phyloP scores from a whole-genome alignment of 2,329 filamentous ascomycete species.

The Penicillium italicum region DNA sequence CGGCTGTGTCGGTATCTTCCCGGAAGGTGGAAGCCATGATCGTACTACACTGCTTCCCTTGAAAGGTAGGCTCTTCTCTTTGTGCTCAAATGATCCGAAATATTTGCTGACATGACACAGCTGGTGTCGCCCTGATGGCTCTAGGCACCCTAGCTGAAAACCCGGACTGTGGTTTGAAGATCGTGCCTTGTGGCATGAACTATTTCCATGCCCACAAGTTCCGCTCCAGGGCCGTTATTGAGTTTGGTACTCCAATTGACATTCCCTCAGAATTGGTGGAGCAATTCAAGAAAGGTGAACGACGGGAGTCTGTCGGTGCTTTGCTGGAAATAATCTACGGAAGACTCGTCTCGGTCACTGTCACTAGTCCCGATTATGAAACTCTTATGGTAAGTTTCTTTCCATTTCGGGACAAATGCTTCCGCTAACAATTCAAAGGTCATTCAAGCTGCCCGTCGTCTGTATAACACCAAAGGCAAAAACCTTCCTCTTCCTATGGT shows the following conservation, averaged over 20 bases:
- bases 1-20: constrained; percentile 93
- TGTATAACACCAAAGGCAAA: constrained; percentile 93
- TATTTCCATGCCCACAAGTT: constrained; percentile 99
- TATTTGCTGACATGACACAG: constrained; percentile 39
- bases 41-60: constrained; percentile 85
- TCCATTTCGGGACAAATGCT: neutral
- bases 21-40: constrained; percentile 94
- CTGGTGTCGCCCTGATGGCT: constrained; percentile 97
- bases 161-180: constrained; percentile 83
- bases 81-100: neutral
- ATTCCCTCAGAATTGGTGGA: constrained; percentile 78
- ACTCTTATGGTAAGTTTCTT: constrained; percentile 68
- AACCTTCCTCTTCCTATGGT: constrained; percentile 89
- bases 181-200: constrained; percentile 97
- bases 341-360: constrained; percentile 79
- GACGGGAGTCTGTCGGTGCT: constrained; percentile 80
- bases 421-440: constrained; percentile 50
- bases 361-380: constrained; percentile 90
- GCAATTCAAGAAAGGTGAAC: constrained; percentile 77
- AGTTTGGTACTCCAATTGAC: constrained; percentile 87
- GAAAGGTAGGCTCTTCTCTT: constrained; percentile 55
- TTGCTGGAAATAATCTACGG: constrained; percentile 85
- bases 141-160: constrained; percentile 81
- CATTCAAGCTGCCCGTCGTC: constrained; percentile 85
- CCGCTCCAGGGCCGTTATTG: constrained; percentile 88